A percentile compares a stretch with the other conserved stretches of the same genome.
Conservation (phyloP, 2,329 filamentous ascomycete genomes). For the Hortaea sp. region DNA sequence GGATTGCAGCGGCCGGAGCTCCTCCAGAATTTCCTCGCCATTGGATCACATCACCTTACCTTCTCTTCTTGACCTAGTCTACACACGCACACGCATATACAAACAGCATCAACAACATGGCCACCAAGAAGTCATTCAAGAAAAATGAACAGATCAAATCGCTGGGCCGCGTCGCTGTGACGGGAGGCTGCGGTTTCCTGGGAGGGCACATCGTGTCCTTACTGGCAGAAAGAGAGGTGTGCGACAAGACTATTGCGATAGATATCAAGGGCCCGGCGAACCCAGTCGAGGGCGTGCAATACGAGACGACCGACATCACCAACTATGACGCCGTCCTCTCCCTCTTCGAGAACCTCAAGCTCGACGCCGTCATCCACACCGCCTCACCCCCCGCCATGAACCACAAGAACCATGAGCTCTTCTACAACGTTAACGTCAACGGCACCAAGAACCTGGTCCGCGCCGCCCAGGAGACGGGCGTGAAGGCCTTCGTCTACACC, state of each 20-base stretch:
- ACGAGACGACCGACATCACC: conserved; percentile 43
- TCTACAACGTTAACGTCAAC: conserved; percentile 42
- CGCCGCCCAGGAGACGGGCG: conserved; percentile 37
- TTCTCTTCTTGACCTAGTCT: no score
- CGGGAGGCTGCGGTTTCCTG: conserved; percentile 43
- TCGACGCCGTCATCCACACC: conserved; percentile 41
- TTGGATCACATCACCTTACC: no score
- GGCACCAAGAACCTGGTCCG: conserved; percentile 41
- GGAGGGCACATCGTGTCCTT: conserved; percentile 42
- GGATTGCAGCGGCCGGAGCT: no score
- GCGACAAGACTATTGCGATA: conserved; percentile 37
- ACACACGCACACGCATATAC: no score
- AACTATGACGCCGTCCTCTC: conserved; percentile 30
- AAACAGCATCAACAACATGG: neutral
- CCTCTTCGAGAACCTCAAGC: conserved; percentile 34
- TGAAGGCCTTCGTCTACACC: conserved; percentile 45
- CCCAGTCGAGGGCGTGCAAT: conserved; percentile 33
- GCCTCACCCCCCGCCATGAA: conserved; percentile 34
- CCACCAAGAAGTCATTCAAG: neutral
- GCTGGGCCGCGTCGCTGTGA: conserved; percentile 38
- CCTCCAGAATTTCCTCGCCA: no score
- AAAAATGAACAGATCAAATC: conserved; percentile 15
- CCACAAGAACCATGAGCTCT: conserved; percentile 29
- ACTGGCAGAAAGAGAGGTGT: conserved; percentile 31
- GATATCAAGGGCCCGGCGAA: conserved; percentile 35